Evolutionary conservation across 352 stramenopile species (phyloP), one percentile per base, ranked within the genome.

Genomic region (Salisapilia sapeloensis): DNA sequence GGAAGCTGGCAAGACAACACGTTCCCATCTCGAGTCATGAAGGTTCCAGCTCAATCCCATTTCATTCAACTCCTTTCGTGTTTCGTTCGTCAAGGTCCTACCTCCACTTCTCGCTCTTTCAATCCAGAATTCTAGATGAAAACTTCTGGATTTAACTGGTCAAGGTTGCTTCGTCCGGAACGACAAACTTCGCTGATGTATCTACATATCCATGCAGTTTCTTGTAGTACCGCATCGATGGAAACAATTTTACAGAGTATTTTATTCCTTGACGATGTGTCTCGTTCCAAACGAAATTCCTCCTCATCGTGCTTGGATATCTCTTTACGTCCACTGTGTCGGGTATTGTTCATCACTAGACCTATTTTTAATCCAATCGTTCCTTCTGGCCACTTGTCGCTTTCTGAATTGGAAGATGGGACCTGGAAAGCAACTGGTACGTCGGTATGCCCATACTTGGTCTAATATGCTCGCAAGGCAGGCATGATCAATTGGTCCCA

Each of bases 341-440:
- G 77, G 40, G 96, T 95, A 27, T 82, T 85, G 48, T 93, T 93
- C 11, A 96, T 83, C 2, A 80, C 78, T 20, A 84, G 66, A 6
- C 90, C 90, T 8, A 97, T 55, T 13, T 82, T 65, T 24, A 94
- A 53, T 1, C 80, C 81, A 58, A 75, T 86, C 0, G 76, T 66
- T 15, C 67, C 65, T 24, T 82, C 50, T 1, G 85, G 78, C 83
- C 85, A 97, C 12, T 65, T 46, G 7, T 40, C 42, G 33, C 51
- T 42, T 26, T 41, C 32, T n/a, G n/a, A n/a, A 4, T 50, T 48
- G 7, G 44, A 24, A 0, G 52, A 48, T 2, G 89, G 86, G 1
- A 97, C 81, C 17, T 89, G 63, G 57, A 95, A 97, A 18, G 86
- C 72, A 42, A 95, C 78, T 17, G 72, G 69, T 14, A 97, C 82